Evolutionary conservation across 352 stramenopile genomes (phyloP).

Genomic region (Pythium sp.): DNA sequence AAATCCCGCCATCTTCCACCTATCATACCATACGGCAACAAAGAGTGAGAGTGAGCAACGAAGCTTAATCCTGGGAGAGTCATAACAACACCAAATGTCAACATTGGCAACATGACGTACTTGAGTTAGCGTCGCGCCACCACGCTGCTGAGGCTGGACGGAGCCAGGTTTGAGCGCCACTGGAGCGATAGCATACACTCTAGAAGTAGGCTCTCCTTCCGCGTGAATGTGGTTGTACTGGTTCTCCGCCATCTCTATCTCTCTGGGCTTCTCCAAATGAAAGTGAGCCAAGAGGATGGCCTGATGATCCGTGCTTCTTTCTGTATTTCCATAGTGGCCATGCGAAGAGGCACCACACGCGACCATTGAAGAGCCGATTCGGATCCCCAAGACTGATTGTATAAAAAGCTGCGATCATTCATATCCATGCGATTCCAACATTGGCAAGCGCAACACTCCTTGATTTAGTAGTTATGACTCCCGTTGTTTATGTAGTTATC

Average conservation of each 20-base stretch:
- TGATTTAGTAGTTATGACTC: background rate
- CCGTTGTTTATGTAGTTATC: slow-evolving; percentile 4
- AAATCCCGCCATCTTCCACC: slow-evolving; percentile 31
- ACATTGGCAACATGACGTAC: slow-evolving; percentile 10
- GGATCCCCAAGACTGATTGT: background rate
- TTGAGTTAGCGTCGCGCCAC: slow-evolving; percentile 57
- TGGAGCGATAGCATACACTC: slow-evolving; percentile 1
- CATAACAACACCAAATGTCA: background rate
- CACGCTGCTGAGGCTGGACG: slow-evolving; percentile 26
- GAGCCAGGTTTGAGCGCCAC: slow-evolving; percentile 12
- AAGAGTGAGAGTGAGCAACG: background rate
- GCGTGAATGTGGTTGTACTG: background rate
- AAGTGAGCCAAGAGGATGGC: background rate
- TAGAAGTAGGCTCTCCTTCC: background rate
- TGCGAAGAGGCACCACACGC: background rate
- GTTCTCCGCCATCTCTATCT: slow-evolving; percentile 6
- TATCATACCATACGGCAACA: slow-evolving; percentile 7
- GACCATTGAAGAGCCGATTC: slow-evolving; percentile 5
- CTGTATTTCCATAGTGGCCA: background rate
- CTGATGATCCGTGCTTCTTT: background rate
- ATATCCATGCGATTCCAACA: background rate
- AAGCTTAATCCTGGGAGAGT: background rate
- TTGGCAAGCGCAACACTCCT: background rate
- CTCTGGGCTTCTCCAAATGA: background rate
- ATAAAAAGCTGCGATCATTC: background rate